A percentile compares a stretch with the other conserved stretches of the same genome.
These are phyloP conservation scores for Tricholoma hemisulphureum DNA, from an alignment of 768 basidiomycete genomes.

Conservation along the genomic window DNA sequence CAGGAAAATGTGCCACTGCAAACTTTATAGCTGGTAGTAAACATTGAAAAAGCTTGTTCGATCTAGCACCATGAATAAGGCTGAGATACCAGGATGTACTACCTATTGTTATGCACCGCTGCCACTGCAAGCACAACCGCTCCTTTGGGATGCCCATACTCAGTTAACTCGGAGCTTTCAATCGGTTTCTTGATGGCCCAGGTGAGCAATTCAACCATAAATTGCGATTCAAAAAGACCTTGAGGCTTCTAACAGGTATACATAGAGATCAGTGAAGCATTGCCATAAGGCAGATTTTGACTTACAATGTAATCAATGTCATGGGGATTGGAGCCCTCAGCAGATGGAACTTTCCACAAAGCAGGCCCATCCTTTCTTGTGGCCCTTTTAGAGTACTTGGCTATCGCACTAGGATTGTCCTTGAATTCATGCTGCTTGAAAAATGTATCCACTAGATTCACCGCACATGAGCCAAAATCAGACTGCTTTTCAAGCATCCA, in stretches of 20 bases:
- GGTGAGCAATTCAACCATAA: neutral
- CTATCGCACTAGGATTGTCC: neutral
- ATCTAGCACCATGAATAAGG: neutral
- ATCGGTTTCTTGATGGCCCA: neutral
- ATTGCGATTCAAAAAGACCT: neutral
- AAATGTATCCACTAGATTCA: neutral
- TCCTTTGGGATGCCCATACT: neutral
- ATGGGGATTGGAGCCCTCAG: neutral
- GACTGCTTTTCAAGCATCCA: neutral
- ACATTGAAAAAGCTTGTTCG: neutral
- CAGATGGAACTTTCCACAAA: neutral
- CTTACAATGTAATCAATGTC: neutral
- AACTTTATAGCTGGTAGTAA: neutral
- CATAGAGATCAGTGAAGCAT: neutral
- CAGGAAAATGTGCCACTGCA: neutral
- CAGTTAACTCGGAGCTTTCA: neutral
- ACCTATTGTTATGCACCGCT: neutral
- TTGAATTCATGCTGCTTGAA: neutral
- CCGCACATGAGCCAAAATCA: neutral
- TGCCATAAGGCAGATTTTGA: neutral
- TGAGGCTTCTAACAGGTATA: neutral
- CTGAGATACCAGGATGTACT: neutral
- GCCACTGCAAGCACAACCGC: neutral
- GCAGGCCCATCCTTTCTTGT: neutral
- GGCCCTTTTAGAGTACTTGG: neutral